Evolutionary conservation across 352 stramenopile genomes (phyloP), one percentile per base, ranked within the genome.

Genomic region (Thalassiosira exigua): DNA sequence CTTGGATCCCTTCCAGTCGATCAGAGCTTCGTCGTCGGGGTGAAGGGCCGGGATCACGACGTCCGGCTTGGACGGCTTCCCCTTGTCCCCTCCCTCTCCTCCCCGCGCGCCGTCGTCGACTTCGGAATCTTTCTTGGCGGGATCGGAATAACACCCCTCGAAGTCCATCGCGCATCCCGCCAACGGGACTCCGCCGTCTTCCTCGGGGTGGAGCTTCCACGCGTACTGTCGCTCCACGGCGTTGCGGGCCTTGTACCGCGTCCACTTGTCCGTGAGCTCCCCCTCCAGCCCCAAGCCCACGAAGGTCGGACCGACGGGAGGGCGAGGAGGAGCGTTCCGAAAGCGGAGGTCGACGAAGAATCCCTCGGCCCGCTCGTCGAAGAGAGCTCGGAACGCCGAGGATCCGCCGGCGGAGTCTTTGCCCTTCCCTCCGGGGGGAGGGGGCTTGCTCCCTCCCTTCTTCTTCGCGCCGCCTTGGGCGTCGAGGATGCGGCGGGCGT

Each of bases 321-420:
- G 89, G 62, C 89, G 76, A 14, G 89, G 89, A 9, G 89, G 86
- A 24, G 89, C 89, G 75, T 94, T 94, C 1, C 89, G 70, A 79
- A 94, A 94, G 14, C 67, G 60, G 41, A 94, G 83, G 29, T 90
- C 82, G 36, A 94, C 88, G 33, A 88, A 74, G 78, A 94, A 94
- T 24, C 89, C 89, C 41, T 91, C 71, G 29, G 89, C 79, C 29
- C 89, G 51, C 48, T 91, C 72, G 32, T 69, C 30, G 67, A 94
- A 94, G 4, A 94, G 68, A 0, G 80, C 72, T 68, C 89, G 79
- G 67, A 94, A 94, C 33, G 82, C 59, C 27, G 84, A 91, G 9
- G 64, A 14, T 24, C n/a, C 4, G 14, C 48, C 30, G 57, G 30
- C 33, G 14, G 58, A 68, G 17, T 27, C 44, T 52, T 4, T 21